A percentile compares a stretch with the other conserved stretches of the same genome.
phyloP scores from a whole-genome alignment of 805 yeast species.

The Ogataea haglerorum region DNA sequence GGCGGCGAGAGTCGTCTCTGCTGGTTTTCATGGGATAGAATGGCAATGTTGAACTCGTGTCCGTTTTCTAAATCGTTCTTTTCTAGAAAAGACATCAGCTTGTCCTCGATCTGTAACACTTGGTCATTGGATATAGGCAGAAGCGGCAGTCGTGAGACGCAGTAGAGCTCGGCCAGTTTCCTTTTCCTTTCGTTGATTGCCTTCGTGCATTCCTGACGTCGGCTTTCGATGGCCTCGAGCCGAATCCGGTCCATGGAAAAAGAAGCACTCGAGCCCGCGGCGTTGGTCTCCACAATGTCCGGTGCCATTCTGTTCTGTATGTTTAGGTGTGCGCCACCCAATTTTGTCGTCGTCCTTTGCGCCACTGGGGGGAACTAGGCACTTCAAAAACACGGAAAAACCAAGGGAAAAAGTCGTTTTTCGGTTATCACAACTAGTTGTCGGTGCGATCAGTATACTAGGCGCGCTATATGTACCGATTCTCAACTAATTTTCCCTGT shows the following conservation, averaged over 20 bases:
- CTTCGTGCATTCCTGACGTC: constrained; percentile 40
- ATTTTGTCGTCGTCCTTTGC: constrained; percentile 9
- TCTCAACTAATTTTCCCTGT: constrained; percentile 1
- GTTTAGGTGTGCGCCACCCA: constrained; percentile 11
- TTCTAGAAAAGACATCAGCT: constrained; percentile 43
- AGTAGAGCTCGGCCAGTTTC: constrained; percentile 58
- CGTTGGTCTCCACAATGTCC: constrained; percentile 6
- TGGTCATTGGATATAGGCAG: constrained; percentile 40
- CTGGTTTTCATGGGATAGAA: constrained; percentile 34
- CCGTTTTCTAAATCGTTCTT: constrained; percentile 52
- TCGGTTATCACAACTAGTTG: constrained; percentile 1
- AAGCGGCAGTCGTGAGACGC: constrained; percentile 51
- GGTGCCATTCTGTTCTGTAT: constrained; percentile 8
- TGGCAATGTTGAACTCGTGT: constrained; percentile 35
- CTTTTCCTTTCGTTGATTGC: constrained; percentile 51
- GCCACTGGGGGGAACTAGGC: constrained; percentile 8
- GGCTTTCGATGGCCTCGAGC: constrained; percentile 42
- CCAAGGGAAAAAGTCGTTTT: background rate
- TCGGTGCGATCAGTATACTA: background rate
- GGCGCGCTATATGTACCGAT: background rate
- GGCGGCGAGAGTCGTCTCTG: constrained; percentile 30
- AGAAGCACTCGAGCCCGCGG: constrained; percentile 1
- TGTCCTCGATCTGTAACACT: constrained; percentile 38
- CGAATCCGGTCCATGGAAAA: constrained; percentile 40
- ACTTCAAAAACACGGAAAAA: constrained; percentile 1